phyloP scores from a whole-genome alignment of 805 yeast species.

The Myxozyma lipomycoides region DNA sequence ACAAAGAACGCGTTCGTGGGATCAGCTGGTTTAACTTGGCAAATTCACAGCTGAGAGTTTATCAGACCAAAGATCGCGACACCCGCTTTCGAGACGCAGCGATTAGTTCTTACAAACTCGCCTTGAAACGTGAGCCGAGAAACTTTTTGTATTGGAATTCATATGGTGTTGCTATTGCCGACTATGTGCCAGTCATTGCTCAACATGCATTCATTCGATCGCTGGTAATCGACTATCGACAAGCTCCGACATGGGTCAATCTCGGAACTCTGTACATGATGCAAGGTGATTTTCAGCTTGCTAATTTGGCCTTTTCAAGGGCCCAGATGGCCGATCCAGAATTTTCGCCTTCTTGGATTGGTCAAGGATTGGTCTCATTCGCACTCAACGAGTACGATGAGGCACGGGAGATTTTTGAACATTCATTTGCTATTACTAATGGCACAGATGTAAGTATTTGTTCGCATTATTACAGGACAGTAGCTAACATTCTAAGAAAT shows the following conservation, averaged over 20 bases:
- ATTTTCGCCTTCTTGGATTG: slow-evolving; percentile 73
- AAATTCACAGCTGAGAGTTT: slow-evolving; percentile 40
- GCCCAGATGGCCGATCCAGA: slow-evolving; percentile 83
- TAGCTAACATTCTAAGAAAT: slow-evolving; percentile 35
- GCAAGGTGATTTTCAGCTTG: slow-evolving; percentile 64
- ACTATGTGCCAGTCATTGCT: slow-evolving; percentile 63
- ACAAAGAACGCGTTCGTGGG: slow-evolving; percentile 18
- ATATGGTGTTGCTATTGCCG: slow-evolving; percentile 69
- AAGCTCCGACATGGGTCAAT: slow-evolving; percentile 71
- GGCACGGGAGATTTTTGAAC: slow-evolving; percentile 64
- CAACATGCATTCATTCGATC: slow-evolving; percentile 94
- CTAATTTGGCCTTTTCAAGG: slow-evolving; percentile 64
- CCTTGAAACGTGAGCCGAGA: slow-evolving; percentile 66
- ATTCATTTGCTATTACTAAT: slow-evolving; percentile 72
- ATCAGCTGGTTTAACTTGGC: slow-evolving; percentile 65
- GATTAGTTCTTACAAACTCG: slow-evolving; percentile 54
- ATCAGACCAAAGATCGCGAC: slow-evolving; percentile 39
- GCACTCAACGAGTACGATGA: slow-evolving; percentile 38
- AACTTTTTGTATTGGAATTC: slow-evolving; percentile 77
- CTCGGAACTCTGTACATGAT: slow-evolving; percentile 72
- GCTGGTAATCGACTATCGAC: slow-evolving; percentile 60
- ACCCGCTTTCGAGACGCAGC: slow-evolving; percentile 42
- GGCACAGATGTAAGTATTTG: slow-evolving; percentile 48
- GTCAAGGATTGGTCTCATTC: slow-evolving; percentile 60
- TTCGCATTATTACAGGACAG: background rate